Evolutionary conservation across 345 rosid genomes (phyloP), one percentile per base, ranked within the genome.

Genomic region (Microthlaspi erraticum): DNA sequence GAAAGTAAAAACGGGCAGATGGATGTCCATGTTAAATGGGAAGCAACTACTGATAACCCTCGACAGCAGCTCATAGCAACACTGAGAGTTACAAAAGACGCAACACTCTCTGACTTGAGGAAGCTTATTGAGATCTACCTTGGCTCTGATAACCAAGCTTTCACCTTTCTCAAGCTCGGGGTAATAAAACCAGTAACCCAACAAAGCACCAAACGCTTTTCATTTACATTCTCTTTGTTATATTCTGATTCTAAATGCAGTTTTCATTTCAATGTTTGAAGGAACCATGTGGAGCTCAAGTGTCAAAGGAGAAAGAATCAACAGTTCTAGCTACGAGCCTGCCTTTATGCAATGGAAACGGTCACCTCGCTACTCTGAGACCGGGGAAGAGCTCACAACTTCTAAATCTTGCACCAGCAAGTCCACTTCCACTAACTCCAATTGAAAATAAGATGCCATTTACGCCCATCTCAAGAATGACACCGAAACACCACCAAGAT

Each of bases 111-210:
- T 66, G 92, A 89, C 60, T 74, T 88, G 76, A 71, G 92, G 82
- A 86, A 88, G 85, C 85, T 88, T 68, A 78, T 86, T 32, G 88
- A 86, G 72, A 89, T 85, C 60, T 72, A 86, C 78, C 87, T 87
- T 55, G 90, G 75, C 33, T 79, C 81, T 60, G 90, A 83, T 65
- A 82, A 81, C 70, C 81, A 74, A 68, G 75, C 82, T 13, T 87
- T 86, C 62, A 63, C 72, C 56, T 86, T 88, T 74, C 80, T 88
- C 58, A 80, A 75, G 19, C 87, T 81, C 23, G 90, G 84, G 86
- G 90, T 87, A 78, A 32, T 32, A 34, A 34, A 67, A 51, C 34
- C 10, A 6, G 12, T 17, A 57, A 50, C 45, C 39, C 17, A 49
- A 50, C 18, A 71, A 64, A 64, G 20, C 26, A 42, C 50, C 16